Evolutionary conservation across 2,329 filamentous ascomycete species (phyloP).

Genomic region (Colletotrichum sp.): DNA sequence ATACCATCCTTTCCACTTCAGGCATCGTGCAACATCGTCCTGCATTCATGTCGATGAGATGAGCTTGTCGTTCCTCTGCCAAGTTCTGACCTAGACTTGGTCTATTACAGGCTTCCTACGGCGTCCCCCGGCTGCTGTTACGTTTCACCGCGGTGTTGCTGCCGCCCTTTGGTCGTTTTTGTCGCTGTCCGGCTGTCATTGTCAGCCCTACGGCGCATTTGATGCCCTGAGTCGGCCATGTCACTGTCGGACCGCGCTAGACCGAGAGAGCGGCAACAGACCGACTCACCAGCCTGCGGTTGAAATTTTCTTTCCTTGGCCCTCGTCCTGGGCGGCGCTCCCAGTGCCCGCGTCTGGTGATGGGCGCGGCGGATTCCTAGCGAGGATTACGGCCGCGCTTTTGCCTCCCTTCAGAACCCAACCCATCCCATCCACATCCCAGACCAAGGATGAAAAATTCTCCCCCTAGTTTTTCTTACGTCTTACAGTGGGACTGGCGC

Average conservation of each 20-base stretch:
- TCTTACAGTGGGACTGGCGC: slow-evolving; percentile 12
- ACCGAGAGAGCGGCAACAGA: background rate
- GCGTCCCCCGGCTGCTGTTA: background rate
- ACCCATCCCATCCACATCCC: background rate
- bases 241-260: background rate
- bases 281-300: background rate
- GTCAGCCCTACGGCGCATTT: slow-evolving; percentile 15
- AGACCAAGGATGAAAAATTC: background rate
- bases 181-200: background rate
- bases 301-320: background rate
- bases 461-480: slow-evolving; percentile 16
- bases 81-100: background rate
- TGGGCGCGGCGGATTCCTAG: background rate
- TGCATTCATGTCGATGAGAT: background rate
- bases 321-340: background rate
- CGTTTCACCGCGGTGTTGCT: background rate
- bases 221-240: background rate
- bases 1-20: background rate
- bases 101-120: background rate
- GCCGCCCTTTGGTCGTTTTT: background rate
- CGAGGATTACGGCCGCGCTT: background rate
- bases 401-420: background rate
- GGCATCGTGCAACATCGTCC: background rate
- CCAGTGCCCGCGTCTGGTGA: background rate
- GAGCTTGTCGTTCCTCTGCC: background rate